Evolutionary conservation across 768 basidiomycete species (phyloP).

Genomic region (Gelatoporia subvermispora): DNA sequence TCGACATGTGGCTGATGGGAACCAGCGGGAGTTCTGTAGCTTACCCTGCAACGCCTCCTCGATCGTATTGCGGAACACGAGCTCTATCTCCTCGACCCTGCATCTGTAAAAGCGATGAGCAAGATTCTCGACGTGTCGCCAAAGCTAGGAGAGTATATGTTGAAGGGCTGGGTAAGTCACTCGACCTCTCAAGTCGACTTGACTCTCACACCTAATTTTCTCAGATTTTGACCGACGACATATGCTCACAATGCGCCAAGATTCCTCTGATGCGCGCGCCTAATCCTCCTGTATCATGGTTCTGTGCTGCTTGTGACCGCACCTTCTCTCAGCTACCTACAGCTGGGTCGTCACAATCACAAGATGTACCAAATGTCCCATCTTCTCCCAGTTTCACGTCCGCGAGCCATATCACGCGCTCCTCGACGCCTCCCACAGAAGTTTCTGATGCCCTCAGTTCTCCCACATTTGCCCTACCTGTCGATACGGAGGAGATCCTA

Average conservation of each 20-base stretch:
- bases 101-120: background rate
- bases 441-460: slow-evolving; percentile 57
- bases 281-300: slow-evolving; percentile 38
- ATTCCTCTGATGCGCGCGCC: slow-evolving; percentile 79
- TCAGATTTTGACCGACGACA: slow-evolving; percentile 61
- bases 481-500: slow-evolving; percentile 59
- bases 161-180: slow-evolving; percentile 66
- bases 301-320: slow-evolving; percentile 63
- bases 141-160: slow-evolving; percentile 64
- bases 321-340: slow-evolving; percentile 10
- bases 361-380: background rate
- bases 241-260: slow-evolving; percentile 54
- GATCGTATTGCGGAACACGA: too few species aligned
- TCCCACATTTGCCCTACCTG: slow-evolving; percentile 57
- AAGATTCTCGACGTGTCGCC: slow-evolving; percentile 53
- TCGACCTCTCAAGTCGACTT: background rate
- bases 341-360: slow-evolving; percentile 2
- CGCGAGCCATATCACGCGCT: slow-evolving; percentile 37
- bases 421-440: slow-evolving; percentile 79
- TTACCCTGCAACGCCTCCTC: too few species aligned
- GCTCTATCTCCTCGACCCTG: too few species aligned
- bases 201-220: background rate
- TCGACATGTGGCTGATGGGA: too few species aligned
- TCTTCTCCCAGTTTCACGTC: slow-evolving; percentile 40
- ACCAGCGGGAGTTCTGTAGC: too few species aligned